Base-by-base conservation (phyloP, 106 monocot genomes). In the Phalaenopsis equestris region DNA sequence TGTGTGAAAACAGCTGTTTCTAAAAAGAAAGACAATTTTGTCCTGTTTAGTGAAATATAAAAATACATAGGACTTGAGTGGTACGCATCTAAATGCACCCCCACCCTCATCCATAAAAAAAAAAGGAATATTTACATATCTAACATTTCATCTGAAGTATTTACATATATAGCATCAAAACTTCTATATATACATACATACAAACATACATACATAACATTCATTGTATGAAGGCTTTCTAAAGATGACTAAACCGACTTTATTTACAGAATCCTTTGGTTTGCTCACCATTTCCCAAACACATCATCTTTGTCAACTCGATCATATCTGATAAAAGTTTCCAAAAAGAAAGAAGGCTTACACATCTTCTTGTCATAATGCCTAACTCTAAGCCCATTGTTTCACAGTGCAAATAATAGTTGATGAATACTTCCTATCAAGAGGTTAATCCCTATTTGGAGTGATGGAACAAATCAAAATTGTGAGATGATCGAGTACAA, bases 261-360 rank as follows among this genome's bases (percentile, higher is more conserved):
- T 56, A 47, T 96, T 87, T 21, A 93, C 12, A 14, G 82, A 39
- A 88, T 96, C 96, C 65, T 91, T 91, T 23, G 76, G 84, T 79
- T 86, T 90, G 17, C 73, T 81, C 80, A 96, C 88, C 88, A 96
- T 82, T 65, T 93, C 79, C 96, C 96, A 96, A 96, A 77, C 96
- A 96, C 83, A 96, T 91, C 72, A 89, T 84, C 75, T 90, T 96
- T 52, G 89, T 96, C 80, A 96, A 68, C 30, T 70, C 82, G 42
- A 75, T 82, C 93, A 93, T 96, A 55, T 88, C 96, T 96, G 91
- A 42, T 74, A 88, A 57, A 10, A 73, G 67, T 68, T n/a, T 70
- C 43, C 21, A 75, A 41, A 80, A 30, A 30, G 30, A 30, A 30
- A 30, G 65, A 79, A 74, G 77, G 43, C 36, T 55, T 18, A 12